Evolutionary conservation across 2,329 filamentous ascomycete genomes (phyloP), one percentile per base, ranked within the genome.

Genomic region (Didymella keratinophila): DNA sequence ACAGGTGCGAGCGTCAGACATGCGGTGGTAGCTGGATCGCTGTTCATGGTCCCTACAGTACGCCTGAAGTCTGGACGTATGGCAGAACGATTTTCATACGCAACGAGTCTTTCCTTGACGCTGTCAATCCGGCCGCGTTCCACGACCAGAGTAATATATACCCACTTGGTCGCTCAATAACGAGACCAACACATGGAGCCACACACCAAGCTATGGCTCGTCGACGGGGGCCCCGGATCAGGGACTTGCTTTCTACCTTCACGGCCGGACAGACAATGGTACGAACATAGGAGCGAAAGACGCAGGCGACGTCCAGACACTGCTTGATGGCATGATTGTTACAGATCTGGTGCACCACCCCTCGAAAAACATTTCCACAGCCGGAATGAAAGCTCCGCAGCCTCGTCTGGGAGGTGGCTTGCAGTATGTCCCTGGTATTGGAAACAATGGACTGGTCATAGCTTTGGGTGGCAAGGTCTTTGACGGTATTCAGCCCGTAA

Each of bases 291-390:
- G 48, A 18, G 52, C 20, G 50, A 58, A 21, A 49, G 64, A 34
- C 28, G 10, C 23, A 60, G 42, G 59, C 58, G 61, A 62, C 32
- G 23, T 47, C 16, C 21, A 56, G 10, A 71, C 67, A 14, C 60
- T 78, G 23, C 53, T 66, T 4, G 63, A 69, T 32, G 78, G 79
- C 3, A 75, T 80, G 70, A 64, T 80, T 14, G 71, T 79, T 18
- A 62, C 79, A 16, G 71, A 81, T 57, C 67, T 73, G 20, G 64
- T 67, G 1, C 68, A 72, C 10, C 71, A 76, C 25, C 72, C 69
- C 20, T 72, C 75, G 12, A 72, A 56, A 21, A 80, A 80, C 48
- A 52, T 78, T 10, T 78, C 77, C 3, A 78, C 76, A 7, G 58
- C 64, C n/a, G 68, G 68, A 8, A 66, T 76, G 27, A 67, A 67